These are phyloP conservation scores for Dactylonectria estremocensis DNA, from an alignment of 2,329 filamentous ascomycete species.

Conservation along the genomic window DNA sequence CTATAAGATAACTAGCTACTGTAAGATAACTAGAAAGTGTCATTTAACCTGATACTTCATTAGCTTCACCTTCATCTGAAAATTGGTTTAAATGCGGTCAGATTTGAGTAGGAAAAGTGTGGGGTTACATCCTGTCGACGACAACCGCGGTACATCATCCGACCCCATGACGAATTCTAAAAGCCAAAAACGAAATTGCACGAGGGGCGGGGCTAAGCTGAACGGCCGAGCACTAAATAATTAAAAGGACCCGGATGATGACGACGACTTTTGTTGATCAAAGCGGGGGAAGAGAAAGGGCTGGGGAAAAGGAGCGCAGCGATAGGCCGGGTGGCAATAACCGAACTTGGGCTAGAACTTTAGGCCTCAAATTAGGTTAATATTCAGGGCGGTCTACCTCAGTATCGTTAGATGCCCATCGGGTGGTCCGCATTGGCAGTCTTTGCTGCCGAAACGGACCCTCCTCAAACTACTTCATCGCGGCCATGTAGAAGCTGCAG, in stretches of 20 bases:
- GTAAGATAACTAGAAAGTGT: too few relatives aligned
- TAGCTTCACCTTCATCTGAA: too few relatives aligned
- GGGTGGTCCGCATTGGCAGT: conserved; percentile 19
- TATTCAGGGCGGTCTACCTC: not conserved
- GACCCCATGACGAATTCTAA: not conserved
- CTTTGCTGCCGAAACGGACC: conserved; percentile 16
- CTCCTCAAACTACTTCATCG: not conserved
- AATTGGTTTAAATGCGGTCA: not conserved
- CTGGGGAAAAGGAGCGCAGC: conserved; percentile 7
- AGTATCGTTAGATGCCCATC: not conserved
- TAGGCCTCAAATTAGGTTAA: not conserved
- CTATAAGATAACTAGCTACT: too few relatives aligned
- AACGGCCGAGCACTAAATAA: not conserved
- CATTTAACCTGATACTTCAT: too few relatives aligned
- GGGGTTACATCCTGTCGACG: not conserved
- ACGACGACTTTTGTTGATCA: conserved; percentile 15
- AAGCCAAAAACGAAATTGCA: not conserved
- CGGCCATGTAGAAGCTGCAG: conserved; percentile 6
- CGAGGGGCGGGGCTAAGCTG: not conserved
- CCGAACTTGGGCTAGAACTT: not conserved
- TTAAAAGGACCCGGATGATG: conserved; percentile 19
- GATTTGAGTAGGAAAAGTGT: not conserved
- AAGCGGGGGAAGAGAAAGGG: conserved; percentile 8
- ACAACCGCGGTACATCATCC: not conserved
- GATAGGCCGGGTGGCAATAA: conserved; percentile 1